Percentiles rank a stretch among this genome's conserved stretches.
Conservation (phyloP, 192 early-diverging fungal species). For the Coemansia sp. region DNA sequence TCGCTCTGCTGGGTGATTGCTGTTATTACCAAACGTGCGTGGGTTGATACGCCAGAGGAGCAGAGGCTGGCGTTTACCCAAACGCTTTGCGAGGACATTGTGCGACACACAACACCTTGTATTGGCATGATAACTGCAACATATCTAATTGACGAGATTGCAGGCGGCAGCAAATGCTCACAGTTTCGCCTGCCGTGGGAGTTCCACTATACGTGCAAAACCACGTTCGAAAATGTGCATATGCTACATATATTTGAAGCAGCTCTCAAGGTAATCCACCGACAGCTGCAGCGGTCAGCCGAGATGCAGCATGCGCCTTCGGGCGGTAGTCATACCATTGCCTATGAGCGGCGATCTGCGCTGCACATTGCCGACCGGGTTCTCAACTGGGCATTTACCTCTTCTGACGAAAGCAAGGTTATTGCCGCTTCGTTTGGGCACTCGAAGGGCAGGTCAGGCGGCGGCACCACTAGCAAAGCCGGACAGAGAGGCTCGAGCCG, state of each 20-base stretch:
- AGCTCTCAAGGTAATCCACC: constrained; percentile 43
- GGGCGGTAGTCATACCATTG: constrained; percentile 25
- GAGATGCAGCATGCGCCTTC: constrained; percentile 11
- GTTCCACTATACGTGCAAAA: constrained; percentile 51
- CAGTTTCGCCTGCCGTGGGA: constrained; percentile 52
- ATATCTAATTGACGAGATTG: constrained; percentile 47
- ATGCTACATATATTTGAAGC: constrained; percentile 45
- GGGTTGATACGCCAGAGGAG: constrained; percentile 39
- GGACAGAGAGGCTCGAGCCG: not conserved
- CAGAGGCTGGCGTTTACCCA: constrained; percentile 23
- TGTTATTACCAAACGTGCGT: constrained; percentile 50
- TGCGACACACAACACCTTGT: constrained; percentile 29
- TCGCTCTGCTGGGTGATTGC: constrained; percentile 52
- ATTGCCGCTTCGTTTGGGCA: constrained; percentile 35
- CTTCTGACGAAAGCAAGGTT: constrained; percentile 22
- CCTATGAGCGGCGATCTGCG: constrained; percentile 48
- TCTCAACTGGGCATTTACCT: constrained; percentile 44
- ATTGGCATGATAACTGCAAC: constrained; percentile 39
- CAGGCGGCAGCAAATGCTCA: constrained; percentile 51
- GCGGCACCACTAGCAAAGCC: not conserved
- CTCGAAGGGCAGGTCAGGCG: not conserved
- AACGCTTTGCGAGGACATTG: constrained; percentile 40
- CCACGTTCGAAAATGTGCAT: constrained; percentile 40
- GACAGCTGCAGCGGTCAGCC: constrained; percentile 39
- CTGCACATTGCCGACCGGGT: constrained; percentile 43